Evolutionary conservation across 23 red algal genomes (phyloP).

Genomic region (Gracilaria vermiculophylla): DNA sequence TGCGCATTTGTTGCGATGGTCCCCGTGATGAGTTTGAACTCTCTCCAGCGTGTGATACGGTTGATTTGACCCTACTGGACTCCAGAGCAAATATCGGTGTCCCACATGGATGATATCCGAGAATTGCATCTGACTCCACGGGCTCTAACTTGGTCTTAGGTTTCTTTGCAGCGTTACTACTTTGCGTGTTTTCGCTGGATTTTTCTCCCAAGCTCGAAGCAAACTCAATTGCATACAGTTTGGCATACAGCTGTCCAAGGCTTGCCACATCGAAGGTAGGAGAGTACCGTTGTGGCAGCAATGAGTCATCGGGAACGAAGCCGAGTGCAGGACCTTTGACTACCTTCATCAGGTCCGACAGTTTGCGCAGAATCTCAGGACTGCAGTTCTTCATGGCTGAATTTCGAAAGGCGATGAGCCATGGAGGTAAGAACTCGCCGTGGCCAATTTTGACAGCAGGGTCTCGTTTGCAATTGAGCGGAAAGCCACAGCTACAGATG

Average conservation of each 20-base stretch:
- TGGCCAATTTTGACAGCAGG: conserved; percentile 49
- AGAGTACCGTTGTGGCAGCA: conserved; percentile 64
- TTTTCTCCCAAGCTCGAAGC: conserved; percentile 37
- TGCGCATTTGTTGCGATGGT: conserved; percentile 38
- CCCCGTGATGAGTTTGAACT: conserved; percentile 20
- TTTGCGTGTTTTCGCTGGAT: conserved; percentile 12
- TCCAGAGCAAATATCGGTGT: conserved; percentile 41
- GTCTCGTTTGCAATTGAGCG: conserved; percentile 40
- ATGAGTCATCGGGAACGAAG: conserved; percentile 70
- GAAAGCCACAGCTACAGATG: conserved; percentile 68
- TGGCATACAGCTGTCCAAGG: conserved; percentile 67
- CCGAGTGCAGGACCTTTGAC: conserved; percentile 70
- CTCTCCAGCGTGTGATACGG: conserved; percentile 4
- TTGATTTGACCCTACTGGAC: not conserved
- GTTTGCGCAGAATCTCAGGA: conserved; percentile 48
- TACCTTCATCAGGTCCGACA: conserved; percentile 77
- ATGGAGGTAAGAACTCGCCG: conserved; percentile 66
- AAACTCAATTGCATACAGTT: conserved; percentile 78
- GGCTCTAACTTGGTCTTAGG: conserved; percentile 63
- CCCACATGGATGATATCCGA: conserved; percentile 56
- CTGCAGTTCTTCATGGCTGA: conserved; percentile 44
- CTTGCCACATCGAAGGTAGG: conserved; percentile 61
- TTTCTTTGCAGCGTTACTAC: conserved; percentile 22
- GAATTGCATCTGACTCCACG: conserved; percentile 12
- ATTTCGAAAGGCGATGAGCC: conserved; percentile 70